A percentile compares a stretch with the other conserved stretches of the same genome.
These are phyloP conservation scores for Rhynchosporium graminicola DNA, from an alignment of 2,329 filamentous ascomycete species.

Conservation along the genomic window DNA sequence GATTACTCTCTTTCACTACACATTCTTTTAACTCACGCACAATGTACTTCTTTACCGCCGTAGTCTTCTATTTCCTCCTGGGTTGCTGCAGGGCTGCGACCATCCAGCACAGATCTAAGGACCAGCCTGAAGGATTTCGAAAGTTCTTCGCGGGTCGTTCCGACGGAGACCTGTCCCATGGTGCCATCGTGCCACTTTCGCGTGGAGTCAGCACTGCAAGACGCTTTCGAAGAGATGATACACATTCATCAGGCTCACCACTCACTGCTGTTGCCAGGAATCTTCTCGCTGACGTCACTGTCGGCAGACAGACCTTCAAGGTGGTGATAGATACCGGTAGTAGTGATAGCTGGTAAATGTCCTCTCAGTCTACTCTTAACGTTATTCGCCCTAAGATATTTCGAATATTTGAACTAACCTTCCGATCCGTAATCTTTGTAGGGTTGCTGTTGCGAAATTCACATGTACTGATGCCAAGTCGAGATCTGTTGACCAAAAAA, in stretches of 20 bases:
- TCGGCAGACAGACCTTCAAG: constrained; percentile 38
- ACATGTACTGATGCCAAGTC: constrained; percentile 41
- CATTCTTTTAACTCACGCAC: no score
- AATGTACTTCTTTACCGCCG: no score
- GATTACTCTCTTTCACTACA: no score
- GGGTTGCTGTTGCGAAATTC: constrained; percentile 43
- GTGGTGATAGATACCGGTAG: constrained; percentile 50
- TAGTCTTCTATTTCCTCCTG: no score
- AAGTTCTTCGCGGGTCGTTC: neutral
- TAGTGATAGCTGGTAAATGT: constrained; percentile 44
- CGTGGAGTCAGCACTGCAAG: neutral
- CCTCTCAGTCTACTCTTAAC: no score
- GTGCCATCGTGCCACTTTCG: neutral
- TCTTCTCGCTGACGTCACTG: neutral
- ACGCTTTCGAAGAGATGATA: neutral
- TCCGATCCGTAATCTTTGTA: no score
- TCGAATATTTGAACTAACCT: no score
- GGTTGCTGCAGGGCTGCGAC: no score
- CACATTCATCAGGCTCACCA: neutral
- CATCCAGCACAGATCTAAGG: no score
- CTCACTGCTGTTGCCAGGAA: neutral
- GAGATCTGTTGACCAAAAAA: neutral
- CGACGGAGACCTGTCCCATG: neutral
- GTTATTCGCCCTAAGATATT: no score
- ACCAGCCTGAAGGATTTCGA: neutral